phyloP scores from a whole-genome alignment of 2,329 filamentous ascomycete genomes.

The Pseudomassariella vexata region DNA sequence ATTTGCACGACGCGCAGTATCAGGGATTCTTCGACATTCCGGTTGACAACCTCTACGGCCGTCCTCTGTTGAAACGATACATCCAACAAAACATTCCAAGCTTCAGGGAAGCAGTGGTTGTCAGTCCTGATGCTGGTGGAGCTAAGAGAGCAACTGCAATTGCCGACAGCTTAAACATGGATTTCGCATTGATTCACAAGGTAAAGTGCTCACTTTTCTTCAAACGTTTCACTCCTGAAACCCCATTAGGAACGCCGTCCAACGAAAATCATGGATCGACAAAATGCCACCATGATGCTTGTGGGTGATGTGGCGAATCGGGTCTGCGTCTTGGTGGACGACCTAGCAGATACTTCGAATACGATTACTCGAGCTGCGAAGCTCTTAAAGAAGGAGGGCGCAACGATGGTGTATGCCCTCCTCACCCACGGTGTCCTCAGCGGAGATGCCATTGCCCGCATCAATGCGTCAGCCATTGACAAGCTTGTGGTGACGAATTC shows the following conservation, averaged over 20 bases:
- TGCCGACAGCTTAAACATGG: conserved; percentile 86
- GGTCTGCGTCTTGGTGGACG: conserved; percentile 86
- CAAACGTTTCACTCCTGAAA: conserved; percentile 26
- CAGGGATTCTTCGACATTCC: conserved; percentile 99
- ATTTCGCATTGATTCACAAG: conserved; percentile 98
- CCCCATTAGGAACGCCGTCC: conserved; percentile 71
- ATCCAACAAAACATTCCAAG: conserved; percentile 78
- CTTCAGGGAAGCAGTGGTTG: conserved; percentile 81
- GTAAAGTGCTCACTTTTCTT: conserved; percentile 40
- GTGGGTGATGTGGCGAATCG: conserved; percentile 79
- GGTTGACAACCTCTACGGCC: conserved; percentile 93
- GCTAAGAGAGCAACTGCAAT: conserved; percentile 95
- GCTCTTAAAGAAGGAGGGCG: conserved; percentile 89
- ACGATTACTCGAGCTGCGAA: conserved; percentile 96
- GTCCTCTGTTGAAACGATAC: conserved; percentile 65
- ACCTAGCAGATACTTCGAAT: conserved; percentile 92
- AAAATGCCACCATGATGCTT: conserved; percentile 93
- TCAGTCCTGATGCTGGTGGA: conserved; percentile 92
- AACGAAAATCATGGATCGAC: conserved; percentile 79
- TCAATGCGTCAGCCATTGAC: conserved; percentile 89
- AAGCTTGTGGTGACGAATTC: conserved; percentile 95
- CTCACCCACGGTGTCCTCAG: conserved; percentile 94
- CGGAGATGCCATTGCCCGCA: conserved; percentile 87
- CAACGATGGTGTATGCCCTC: conserved; percentile 81
- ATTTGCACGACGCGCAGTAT: conserved; percentile 92